phyloP scores from a whole-genome alignment of 495 filamentous ascomycete genomes.

The Talaromyces adpressus region DNA sequence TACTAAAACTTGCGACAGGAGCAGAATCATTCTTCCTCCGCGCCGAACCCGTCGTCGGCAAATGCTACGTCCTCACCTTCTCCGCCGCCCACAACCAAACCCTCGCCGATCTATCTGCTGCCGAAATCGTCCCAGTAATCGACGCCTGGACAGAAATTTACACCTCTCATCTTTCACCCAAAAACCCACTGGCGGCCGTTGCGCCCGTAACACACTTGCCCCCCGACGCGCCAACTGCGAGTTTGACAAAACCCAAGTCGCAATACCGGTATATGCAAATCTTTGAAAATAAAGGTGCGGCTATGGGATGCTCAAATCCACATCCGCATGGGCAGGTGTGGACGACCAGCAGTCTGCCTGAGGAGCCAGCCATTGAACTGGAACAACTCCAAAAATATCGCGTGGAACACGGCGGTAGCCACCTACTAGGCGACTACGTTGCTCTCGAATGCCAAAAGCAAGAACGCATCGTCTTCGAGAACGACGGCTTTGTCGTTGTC shows the following conservation, averaged over 20 bases:
- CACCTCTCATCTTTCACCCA: conserved; percentile 65
- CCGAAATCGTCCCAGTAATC: conserved; percentile 68
- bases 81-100: conserved; percentile 85
- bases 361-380: conserved; percentile 77
- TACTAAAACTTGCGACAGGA: conserved; percentile 33
- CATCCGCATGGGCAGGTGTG: conserved; percentile 96
- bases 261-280: conserved; percentile 98
- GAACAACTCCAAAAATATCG: conserved; percentile 70
- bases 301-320: conserved; percentile 98
- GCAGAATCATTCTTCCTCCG: conserved; percentile 72
- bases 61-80: conserved; percentile 97
- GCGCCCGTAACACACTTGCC: conserved; percentile 40
- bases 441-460: conserved; percentile 71
- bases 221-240: conserved; percentile 38
- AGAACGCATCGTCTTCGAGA: conserved; percentile 83
- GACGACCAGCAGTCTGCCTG: conserved; percentile 83
- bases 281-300: conserved; percentile 96
- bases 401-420: conserved; percentile 56
- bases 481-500: conserved; percentile 71
- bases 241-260: conserved; percentile 49
- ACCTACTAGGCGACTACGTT: conserved; percentile 82
- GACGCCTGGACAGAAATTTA: conserved; percentile 87
- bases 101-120: conserved; percentile 71
- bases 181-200: conserved; percentile 54
- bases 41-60: conserved; percentile 82